Evolutionary conservation across 257 asterid genomes (phyloP).

Genomic region (Anisodus tanguticus): DNA sequence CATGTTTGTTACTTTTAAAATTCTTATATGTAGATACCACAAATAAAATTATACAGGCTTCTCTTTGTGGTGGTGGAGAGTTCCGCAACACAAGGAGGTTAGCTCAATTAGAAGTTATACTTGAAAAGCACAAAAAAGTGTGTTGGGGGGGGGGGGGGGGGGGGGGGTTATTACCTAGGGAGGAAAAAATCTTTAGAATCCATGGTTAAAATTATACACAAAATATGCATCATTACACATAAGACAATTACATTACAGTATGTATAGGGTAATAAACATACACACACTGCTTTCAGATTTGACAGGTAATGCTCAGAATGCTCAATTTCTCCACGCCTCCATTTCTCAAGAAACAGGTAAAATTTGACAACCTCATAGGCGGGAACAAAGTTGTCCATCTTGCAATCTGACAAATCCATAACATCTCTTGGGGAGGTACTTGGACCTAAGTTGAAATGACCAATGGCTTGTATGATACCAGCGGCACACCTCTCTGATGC

Average conservation of each 20-base stretch:
- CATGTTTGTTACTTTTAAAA: background rate
- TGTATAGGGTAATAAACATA: slow-evolving; percentile 49
- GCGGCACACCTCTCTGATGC: slow-evolving; percentile 97
- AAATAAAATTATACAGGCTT: background rate
- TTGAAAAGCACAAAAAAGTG: background rate
- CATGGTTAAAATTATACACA: background rate
- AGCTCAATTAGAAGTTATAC: background rate
- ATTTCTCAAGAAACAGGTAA: slow-evolving; percentile 74
- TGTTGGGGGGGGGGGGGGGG: background rate
- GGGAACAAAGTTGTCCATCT: slow-evolving; percentile 75
- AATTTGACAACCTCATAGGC: slow-evolving; percentile 84
- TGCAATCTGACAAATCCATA: slow-evolving; percentile 57
- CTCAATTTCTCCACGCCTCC: slow-evolving; percentile 93
- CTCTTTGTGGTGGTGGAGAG: background rate
- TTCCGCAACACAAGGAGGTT: slow-evolving; percentile 23
- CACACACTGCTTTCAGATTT: slow-evolving; percentile 72
- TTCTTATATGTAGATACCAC: background rate
- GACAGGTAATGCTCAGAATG: slow-evolving; percentile 70
- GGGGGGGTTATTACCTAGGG: background rate
- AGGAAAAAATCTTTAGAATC: background rate
- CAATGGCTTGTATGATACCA: slow-evolving; percentile 94
- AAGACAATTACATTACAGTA: slow-evolving; percentile 13
- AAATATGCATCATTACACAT: background rate
- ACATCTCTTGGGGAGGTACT: slow-evolving; percentile 81
- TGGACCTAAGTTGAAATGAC: slow-evolving; percentile 92